Percentiles rank a stretch among this genome's conserved stretches.
phyloP scores from a whole-genome alignment of 148 eudicot genomes.

The Fagopyrum esculentum region DNA sequence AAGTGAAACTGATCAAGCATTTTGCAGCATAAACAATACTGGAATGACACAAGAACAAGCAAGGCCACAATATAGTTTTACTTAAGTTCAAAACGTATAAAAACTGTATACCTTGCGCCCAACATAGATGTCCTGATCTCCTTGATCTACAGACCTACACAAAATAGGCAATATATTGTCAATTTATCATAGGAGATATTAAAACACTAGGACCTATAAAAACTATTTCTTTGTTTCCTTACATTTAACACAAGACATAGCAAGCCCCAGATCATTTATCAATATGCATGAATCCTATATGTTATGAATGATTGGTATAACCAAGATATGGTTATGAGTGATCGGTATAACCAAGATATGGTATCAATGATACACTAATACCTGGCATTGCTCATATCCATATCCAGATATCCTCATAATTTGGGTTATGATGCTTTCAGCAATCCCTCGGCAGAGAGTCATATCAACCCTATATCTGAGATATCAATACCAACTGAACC shows the following conservation, averaged over 20 bases:
- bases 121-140: conserved; percentile 19
- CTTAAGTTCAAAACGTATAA: background rate
- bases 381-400: too few relatives aligned
- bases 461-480: too few relatives aligned
- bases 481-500: too few relatives aligned
- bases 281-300: background rate
- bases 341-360: too few relatives aligned
- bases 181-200: background rate
- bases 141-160: conserved; percentile 42
- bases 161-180: background rate
- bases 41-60: background rate
- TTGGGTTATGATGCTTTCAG: too few relatives aligned
- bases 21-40: background rate
- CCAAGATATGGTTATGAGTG: too few relatives aligned
- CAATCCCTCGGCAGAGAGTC: too few relatives aligned
- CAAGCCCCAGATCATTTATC: background rate
- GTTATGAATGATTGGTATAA: too few relatives aligned
- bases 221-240: background rate
- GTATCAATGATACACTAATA: too few relatives aligned
- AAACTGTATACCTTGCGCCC: conserved; percentile 29
- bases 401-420: too few relatives aligned
- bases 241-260: background rate
- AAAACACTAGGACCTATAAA: background rate
- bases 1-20: background rate
- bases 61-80: background rate